These are phyloP conservation scores for Pleoardoris graminearum DNA, from an alignment of 2,329 filamentous ascomycete species.

Conservation along the genomic window DNA sequence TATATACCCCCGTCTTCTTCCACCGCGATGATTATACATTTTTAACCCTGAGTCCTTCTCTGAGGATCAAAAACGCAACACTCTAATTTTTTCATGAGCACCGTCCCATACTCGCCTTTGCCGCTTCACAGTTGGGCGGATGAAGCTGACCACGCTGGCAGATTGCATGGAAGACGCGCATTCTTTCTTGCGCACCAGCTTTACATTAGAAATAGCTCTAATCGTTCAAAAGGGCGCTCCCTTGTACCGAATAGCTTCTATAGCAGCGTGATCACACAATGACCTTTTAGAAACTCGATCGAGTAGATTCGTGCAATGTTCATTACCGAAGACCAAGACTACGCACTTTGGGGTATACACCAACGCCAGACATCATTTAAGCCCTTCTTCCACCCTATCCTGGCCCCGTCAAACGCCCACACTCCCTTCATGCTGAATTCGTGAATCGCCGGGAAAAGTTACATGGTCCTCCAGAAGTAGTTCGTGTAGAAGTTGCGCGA, in stretches of 20 bases:
- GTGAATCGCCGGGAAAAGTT: too few species aligned
- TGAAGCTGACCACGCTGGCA: neutral
- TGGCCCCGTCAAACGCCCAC: neutral
- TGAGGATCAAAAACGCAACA: constrained; percentile 67
- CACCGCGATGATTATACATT: constrained; percentile 65
- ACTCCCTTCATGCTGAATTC: neutral
- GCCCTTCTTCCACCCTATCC: neutral
- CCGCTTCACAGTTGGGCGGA: too few species aligned
- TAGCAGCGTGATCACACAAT: too few species aligned
- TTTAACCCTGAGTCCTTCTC: constrained; percentile 65
- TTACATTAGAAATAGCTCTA: too few species aligned
- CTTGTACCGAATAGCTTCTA: too few species aligned
- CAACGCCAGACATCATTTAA: neutral
- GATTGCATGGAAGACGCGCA: too few species aligned
- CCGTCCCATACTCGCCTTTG: neutral
- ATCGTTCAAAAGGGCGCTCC: too few species aligned
- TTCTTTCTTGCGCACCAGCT: too few species aligned
- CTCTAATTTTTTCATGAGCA: constrained; percentile 65
- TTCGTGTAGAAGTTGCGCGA: constrained; percentile 91
- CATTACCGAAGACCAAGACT: too few species aligned
- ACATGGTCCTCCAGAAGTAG: constrained; percentile 92
- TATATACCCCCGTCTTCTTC: too few species aligned
- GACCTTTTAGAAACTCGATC: too few species aligned
- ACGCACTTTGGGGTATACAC: neutral
- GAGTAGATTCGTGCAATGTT: too few species aligned